Conservation (phyloP, 2,329 filamentous ascomycete genomes). For the Sphaceloma murrayae region DNA sequence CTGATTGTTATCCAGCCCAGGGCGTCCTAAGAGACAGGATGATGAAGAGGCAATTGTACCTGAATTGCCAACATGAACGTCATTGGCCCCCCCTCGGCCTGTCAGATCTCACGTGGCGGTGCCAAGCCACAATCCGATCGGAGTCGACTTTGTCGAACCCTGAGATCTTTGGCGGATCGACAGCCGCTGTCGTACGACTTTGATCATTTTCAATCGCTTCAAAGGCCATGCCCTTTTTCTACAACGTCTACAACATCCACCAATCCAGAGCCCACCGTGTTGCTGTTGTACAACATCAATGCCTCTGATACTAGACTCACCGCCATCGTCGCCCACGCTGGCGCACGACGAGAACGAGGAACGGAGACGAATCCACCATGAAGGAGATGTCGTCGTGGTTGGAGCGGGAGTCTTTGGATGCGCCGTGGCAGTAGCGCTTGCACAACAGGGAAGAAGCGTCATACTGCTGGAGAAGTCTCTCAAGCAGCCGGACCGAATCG, state of each 20-base stretch:
- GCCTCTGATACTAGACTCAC: conserved; percentile 24
- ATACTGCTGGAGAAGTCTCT: conserved; percentile 80
- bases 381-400: conserved; percentile 78
- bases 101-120: background rate
- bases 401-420: conserved; percentile 87
- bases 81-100: conserved; percentile 2
- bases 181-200: conserved; percentile 12
- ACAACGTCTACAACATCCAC: too few species aligned
- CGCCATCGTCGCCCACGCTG: conserved; percentile 21
- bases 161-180: conserved; percentile 9
- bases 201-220: conserved; percentile 1
- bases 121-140: conserved; percentile 9
- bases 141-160: conserved; percentile 8
- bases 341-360: conserved; percentile 28
- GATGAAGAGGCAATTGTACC: background rate
- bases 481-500: conserved; percentile 89
- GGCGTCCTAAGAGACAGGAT: too few species aligned
- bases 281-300: conserved; percentile 15
- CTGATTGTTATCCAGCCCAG: too few species aligned
- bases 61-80: conserved; percentile 7
- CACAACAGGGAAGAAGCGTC: conserved; percentile 82
- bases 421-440: conserved; percentile 72
- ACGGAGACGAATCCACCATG: conserved; percentile 47
- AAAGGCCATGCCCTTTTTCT: too few species aligned
- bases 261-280: too few species aligned